Evolutionary conservation across 306 rosid genomes (phyloP), one percentile per base, ranked within the genome.

Genomic region (Medicago arabica): DNA sequence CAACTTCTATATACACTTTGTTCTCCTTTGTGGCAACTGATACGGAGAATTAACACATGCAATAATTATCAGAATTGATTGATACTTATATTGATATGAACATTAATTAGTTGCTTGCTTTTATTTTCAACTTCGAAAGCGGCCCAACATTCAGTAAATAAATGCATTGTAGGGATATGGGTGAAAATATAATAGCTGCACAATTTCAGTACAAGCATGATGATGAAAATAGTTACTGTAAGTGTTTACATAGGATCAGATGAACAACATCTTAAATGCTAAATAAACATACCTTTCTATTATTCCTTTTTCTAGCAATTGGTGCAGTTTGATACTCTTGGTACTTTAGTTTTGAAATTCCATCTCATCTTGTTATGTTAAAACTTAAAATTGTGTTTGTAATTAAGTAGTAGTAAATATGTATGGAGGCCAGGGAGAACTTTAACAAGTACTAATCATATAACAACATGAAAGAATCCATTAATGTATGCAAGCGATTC

Each of bases 1-100:
- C 74, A 39, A 13, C 31, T 21, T 64, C 54, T 49, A 75, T 55
- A 55, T 19, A 18, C 74, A 76, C 38, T 44, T 67, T 43, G 18
- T 38, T 50, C 65, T 78, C 53, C 31, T 8, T 61, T 70, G 7
- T 61, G 55, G 57, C 36, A 38, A 49, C 55, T 69, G 67, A 49
- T 70, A 31, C 49, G 8, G 8, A 58, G 38, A 34, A 34, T 4
- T 34, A 34, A 34, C 38, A 34, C 38, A 34, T 34, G 38, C 38
- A 34, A 34, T 34, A 34, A 34, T 34, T 4, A 34, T 34, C 38
- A 34, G 38, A 34, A 34, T 34, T 34, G 38, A 34, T 23, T 23
- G 28, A 23, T 21, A 21, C 23, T 49, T 49, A 49, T 49, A 15
- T 39, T 11, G 1, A 14, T 69, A 71, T 71, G 19, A 17, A 71